phyloP scores from a whole-genome alignment of 768 basidiomycete species.

The Russula griseocarnosa region DNA sequence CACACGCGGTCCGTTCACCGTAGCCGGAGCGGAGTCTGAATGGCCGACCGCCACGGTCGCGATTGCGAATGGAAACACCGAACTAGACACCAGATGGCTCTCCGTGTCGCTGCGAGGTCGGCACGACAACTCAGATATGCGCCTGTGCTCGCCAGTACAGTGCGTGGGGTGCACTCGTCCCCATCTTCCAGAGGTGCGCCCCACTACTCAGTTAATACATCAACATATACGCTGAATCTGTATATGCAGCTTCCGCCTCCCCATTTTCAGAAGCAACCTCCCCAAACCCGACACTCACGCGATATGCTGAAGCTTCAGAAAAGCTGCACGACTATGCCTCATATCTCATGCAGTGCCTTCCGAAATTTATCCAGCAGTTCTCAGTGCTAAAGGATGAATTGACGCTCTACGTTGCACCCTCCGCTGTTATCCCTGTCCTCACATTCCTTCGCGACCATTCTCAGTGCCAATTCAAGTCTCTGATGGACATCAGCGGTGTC shows the following conservation, averaged over 20 bases:
- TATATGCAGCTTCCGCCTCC: conserved; percentile 51
- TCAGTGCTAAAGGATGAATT: conserved; percentile 95
- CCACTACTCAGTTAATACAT: not conserved
- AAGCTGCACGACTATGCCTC: conserved; percentile 88
- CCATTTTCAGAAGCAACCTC: conserved; percentile 91
- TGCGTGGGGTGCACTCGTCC: conserved; percentile 29
- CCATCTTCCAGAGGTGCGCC: conserved; percentile 46
- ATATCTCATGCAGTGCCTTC: conserved; percentile 88
- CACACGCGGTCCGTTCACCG: not conserved
- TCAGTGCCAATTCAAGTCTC: conserved; percentile 88
- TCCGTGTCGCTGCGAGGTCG: conserved; percentile 45
- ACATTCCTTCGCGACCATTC: conserved; percentile 94
- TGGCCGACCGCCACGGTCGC: not conserved
- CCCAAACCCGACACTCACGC: conserved; percentile 73
- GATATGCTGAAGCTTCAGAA: conserved; percentile 69
- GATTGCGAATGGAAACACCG: not conserved
- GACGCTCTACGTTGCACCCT: conserved; percentile 80
- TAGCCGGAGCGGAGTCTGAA: conserved; percentile 28
- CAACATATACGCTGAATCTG: not conserved
- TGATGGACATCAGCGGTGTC: conserved; percentile 92
- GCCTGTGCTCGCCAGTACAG: conserved; percentile 38
- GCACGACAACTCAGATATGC: conserved; percentile 47
- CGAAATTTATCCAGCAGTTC: conserved; percentile 98
- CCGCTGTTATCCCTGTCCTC: conserved; percentile 76
- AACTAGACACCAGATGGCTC: conserved; percentile 38